A percentile compares a stretch with the other conserved stretches of the same genome.
phyloP scores from a whole-genome alignment of 257 asterid species.

The Echium plantagineum region DNA sequence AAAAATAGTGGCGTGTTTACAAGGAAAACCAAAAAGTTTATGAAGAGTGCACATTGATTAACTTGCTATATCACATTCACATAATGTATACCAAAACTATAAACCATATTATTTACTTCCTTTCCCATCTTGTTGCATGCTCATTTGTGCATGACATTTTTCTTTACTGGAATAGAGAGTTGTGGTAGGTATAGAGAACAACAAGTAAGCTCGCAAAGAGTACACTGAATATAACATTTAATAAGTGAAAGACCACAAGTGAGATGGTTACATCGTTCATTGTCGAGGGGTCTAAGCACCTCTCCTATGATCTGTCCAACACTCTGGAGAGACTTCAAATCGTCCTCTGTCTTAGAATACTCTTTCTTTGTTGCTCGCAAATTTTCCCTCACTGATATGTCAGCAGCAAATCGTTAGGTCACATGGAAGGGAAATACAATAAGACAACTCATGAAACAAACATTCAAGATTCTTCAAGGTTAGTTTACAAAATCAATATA shows the following conservation, averaged over 20 bases:
- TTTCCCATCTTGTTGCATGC: background rate
- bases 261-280: slow-evolving; percentile 65
- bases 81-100: background rate
- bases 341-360: slow-evolving; percentile 88
- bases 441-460: background rate
- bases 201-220: background rate
- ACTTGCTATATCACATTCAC: background rate
- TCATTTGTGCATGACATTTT: background rate
- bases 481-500: no score
- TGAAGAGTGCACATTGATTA: background rate
- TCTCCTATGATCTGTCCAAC: slow-evolving; percentile 99
- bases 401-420: background rate
- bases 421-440: background rate
- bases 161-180: background rate
- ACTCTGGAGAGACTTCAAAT: slow-evolving; percentile 91
- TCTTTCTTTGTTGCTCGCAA: slow-evolving; percentile 74
- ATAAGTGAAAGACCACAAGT: background rate
- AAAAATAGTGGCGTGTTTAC: background rate
- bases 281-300: slow-evolving; percentile 92
- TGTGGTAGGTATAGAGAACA: background rate
- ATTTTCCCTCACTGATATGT: slow-evolving; percentile 51
- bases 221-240: background rate
- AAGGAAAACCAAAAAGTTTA: background rate
- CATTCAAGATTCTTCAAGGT: background rate
- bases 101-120: background rate